Evolutionary conservation across 2,329 filamentous ascomycete species (phyloP).

Genomic region (Hypomyces rosellus): DNA sequence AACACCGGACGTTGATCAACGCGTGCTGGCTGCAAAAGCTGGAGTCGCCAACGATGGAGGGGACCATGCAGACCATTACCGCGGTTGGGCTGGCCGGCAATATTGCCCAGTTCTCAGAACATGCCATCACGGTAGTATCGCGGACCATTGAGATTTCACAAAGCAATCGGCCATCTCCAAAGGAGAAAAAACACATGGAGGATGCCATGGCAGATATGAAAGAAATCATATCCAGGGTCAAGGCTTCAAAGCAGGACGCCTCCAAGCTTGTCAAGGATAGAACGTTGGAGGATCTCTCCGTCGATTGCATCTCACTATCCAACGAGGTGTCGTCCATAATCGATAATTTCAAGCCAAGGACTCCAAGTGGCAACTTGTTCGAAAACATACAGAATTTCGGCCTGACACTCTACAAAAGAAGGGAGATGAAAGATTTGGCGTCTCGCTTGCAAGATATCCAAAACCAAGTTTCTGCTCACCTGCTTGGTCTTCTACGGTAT

Average conservation of each 20-base stretch:
- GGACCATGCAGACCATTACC: constrained; percentile 1
- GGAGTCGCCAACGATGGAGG: too few relatives aligned
- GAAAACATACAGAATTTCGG: not conserved
- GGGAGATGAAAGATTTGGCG: not conserved
- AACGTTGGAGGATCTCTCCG: not conserved
- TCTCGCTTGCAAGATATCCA: not conserved
- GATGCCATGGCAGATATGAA: not conserved
- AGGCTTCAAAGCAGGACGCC: not conserved
- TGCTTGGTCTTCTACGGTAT: constrained; percentile 1
- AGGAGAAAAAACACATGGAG: not conserved
- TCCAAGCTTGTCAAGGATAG: not conserved
- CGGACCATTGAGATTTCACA: not conserved
- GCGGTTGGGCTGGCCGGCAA: constrained; percentile 2
- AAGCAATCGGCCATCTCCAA: not conserved
- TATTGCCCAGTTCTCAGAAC: constrained; percentile 1
- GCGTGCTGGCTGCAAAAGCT: too few relatives aligned
- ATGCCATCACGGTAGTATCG: not conserved
- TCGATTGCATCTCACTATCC: not conserved
- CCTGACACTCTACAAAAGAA: not conserved
- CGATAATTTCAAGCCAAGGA: not conserved
- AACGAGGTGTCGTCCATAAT: not conserved
- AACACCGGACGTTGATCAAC: too few relatives aligned
- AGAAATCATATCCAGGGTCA: not conserved
- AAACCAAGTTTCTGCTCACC: not conserved
- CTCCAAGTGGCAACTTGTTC: not conserved